Conservation (phyloP, 768 basidiomycete species). For the Tylopilus balloui region DNA sequence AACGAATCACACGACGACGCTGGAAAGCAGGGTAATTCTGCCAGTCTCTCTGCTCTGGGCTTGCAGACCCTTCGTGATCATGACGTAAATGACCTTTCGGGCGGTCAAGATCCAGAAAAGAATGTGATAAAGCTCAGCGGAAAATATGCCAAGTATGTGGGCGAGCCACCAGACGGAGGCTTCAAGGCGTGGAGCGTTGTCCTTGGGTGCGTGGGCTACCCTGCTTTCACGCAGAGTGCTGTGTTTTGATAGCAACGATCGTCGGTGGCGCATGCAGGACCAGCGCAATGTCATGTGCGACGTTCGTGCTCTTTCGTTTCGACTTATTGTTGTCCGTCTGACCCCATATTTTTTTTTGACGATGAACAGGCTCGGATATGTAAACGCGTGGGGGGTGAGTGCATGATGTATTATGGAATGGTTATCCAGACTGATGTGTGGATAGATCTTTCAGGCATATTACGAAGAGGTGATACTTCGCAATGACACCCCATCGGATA, state of each 20-base stretch:
- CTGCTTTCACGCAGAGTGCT: background rate
- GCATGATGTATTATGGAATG: conserved; percentile 19
- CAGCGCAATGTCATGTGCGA: conserved; percentile 34
- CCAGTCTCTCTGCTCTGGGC: background rate
- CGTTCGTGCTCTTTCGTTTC: conserved; percentile 27
- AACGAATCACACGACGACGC: background rate
- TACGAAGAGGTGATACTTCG: conserved; percentile 54
- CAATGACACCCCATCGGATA: conserved; percentile 53
- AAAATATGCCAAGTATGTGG: conserved; percentile 19
- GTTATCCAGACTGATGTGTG: background rate
- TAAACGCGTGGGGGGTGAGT: conserved; percentile 70
- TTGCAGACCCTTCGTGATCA: conserved; percentile 15
- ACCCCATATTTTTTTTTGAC: background rate
- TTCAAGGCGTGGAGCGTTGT: conserved; percentile 31
- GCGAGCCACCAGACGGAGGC: conserved; percentile 28
- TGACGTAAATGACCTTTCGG: background rate
- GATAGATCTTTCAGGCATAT: conserved; percentile 68
- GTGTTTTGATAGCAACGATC: background rate
- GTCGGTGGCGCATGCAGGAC: conserved; percentile 8
- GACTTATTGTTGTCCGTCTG: background rate
- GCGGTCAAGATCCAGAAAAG: conserved; percentile 8
- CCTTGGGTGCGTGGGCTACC: conserved; percentile 18
- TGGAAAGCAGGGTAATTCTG: too few species aligned
- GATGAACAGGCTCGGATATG: conserved; percentile 52
- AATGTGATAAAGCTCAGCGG: background rate